These are phyloP conservation scores for Casuarina equisetifolia DNA, from an alignment of 306 rosid genomes.

Conservation along the genomic window DNA sequence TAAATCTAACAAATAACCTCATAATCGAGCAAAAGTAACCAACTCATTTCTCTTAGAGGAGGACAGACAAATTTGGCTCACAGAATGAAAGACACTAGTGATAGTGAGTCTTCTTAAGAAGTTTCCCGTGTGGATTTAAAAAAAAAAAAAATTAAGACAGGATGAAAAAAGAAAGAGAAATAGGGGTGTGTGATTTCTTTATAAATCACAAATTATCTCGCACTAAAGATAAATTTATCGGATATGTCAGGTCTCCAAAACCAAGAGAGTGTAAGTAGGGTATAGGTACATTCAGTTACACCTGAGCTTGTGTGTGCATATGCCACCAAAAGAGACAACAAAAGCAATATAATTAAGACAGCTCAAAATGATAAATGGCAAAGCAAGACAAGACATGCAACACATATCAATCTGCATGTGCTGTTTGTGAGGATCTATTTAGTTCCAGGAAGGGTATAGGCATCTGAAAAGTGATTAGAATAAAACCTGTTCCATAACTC, in stretches of 20 bases:
- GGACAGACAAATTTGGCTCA: background rate
- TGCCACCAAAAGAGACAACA: background rate
- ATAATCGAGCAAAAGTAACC: background rate
- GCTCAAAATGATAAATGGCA: background rate
- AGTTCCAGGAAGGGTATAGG: background rate
- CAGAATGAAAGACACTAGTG: too few species aligned
- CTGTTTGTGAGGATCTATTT: background rate
- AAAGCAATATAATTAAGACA: slow-evolving; percentile 1
- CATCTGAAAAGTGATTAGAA: background rate
- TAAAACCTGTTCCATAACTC: background rate
- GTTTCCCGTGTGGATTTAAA: background rate
- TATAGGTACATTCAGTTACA: background rate
- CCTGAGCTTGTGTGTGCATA: background rate
- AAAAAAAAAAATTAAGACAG: background rate
- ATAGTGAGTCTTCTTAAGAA: background rate
- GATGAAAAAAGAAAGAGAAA: background rate
- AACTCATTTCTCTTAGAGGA: background rate
- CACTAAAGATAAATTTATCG: background rate
- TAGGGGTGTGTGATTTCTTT: background rate
- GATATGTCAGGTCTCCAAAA: background rate
- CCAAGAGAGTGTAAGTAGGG: background rate
- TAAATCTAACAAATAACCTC: background rate
- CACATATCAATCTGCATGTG: background rate
- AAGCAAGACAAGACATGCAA: background rate
- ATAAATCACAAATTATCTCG: background rate